A percentile compares a stretch with the other conserved stretches of the same genome.
phyloP scores from a whole-genome alignment of 2,329 filamentous ascomycete species.

The Paecilomyces variotii region DNA sequence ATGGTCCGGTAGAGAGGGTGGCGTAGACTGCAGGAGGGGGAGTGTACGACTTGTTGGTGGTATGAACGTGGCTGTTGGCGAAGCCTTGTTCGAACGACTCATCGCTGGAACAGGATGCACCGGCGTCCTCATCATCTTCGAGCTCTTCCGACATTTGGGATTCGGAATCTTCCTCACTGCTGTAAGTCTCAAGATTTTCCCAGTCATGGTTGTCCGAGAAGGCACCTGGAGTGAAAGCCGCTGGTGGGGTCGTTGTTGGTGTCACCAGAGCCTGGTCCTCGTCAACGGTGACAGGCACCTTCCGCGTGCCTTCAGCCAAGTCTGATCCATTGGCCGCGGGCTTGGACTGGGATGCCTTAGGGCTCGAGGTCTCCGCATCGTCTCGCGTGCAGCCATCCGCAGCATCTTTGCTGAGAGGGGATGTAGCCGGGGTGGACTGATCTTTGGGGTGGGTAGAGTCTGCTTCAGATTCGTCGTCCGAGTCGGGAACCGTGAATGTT shows the following conservation, averaged over 20 bases:
- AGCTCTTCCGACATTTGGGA: background rate
- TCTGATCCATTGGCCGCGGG: background rate
- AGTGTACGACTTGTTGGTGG: background rate
- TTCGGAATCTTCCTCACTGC: background rate
- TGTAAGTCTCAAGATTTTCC: background rate
- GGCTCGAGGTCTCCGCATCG: background rate
- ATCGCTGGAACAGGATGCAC: background rate
- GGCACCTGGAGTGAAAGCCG: background rate
- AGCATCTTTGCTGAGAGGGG: constrained; percentile 11
- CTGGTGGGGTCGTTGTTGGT: constrained; percentile 15
- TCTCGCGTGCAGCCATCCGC: background rate
- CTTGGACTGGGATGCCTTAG: background rate
- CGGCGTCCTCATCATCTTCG: constrained; percentile 2
- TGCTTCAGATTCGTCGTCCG: constrained; percentile 13
- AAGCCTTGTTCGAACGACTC: background rate
- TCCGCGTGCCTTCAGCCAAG: constrained; percentile 1
- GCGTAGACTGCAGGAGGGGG: constrained; percentile 2
- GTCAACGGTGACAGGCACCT: constrained; percentile 11
- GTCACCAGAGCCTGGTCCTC: constrained; percentile 13
- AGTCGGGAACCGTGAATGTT: constrained; percentile 6
- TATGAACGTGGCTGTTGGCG: background rate
- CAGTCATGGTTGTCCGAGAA: constrained; percentile 1
- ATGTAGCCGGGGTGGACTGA: constrained; percentile 16
- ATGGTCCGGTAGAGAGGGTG: background rate
- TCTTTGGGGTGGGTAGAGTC: constrained; percentile 13